Evolutionary conservation across 805 yeast species (phyloP).

Genomic region (Candida caryicola): DNA sequence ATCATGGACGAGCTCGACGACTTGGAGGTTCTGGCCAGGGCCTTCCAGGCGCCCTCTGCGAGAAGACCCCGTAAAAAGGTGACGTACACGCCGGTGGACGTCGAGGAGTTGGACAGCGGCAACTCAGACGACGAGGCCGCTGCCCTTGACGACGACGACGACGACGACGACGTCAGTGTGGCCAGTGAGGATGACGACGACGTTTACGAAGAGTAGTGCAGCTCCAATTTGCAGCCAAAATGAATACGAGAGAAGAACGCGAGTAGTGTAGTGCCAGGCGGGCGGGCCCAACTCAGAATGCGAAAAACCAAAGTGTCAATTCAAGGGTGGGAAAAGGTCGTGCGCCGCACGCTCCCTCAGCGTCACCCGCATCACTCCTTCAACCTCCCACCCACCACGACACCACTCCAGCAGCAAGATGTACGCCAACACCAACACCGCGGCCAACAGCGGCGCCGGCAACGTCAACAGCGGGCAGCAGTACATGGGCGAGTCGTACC

Average conservation of each 20-base stretch:
- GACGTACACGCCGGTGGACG: slow-evolving; percentile 9
- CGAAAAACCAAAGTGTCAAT: too few relatives aligned
- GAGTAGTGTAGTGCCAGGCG: too few relatives aligned
- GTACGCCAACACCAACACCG: slow-evolving; percentile 2
- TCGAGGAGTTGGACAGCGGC: slow-evolving; percentile 1
- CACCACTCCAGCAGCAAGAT: background rate
- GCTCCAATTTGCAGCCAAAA: too few relatives aligned
- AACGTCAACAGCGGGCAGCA: slow-evolving; percentile 3
- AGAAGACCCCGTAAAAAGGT: slow-evolving; percentile 6
- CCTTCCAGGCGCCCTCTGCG: slow-evolving; percentile 2
- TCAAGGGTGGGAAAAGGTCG: too few relatives aligned
- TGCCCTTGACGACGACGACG: slow-evolving; percentile 13
- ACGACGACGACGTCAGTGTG: slow-evolving; percentile 13
- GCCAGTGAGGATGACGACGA: slow-evolving; percentile 7
- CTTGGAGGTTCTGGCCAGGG: slow-evolving; percentile 9
- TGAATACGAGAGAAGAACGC: too few relatives aligned
- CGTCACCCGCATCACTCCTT: too few relatives aligned
- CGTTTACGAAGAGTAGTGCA: slow-evolving; percentile 9
- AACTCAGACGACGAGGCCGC: slow-evolving; percentile 7
- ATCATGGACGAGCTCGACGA: slow-evolving; percentile 22
- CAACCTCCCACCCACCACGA: too few relatives aligned
- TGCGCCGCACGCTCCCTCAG: too few relatives aligned
- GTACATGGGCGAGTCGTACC: slow-evolving; percentile 5
- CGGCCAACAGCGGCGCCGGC: slow-evolving; percentile 7
- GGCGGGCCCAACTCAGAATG: too few relatives aligned